Evolutionary conservation across 306 rosid genomes (phyloP).

Genomic region (Castanea crenata): DNA sequence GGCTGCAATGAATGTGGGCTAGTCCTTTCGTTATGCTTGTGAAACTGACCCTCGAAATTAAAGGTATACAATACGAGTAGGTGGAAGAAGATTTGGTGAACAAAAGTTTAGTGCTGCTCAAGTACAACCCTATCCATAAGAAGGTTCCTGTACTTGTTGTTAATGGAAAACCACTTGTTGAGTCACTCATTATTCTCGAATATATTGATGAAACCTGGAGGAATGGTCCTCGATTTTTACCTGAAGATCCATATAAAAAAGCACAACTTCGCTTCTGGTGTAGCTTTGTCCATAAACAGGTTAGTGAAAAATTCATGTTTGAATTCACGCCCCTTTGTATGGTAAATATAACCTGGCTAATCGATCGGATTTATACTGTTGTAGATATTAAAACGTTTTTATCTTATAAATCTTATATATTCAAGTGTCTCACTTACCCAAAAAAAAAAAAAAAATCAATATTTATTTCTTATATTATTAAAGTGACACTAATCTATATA

Average conservation of each 20-base stretch:
- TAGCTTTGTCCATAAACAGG: conserved; percentile 7
- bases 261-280: conserved; percentile 41
- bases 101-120: conserved; percentile 34
- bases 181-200: conserved; percentile 25
- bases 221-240: conserved; percentile 27
- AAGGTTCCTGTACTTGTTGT: conserved; percentile 40
- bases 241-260: conserved; percentile 27
- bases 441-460: no score
- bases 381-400: no score
- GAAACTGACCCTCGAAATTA: conserved; percentile 30
- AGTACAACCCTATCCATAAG: conserved; percentile 40
- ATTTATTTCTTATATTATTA: no score
- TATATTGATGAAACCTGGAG: conserved; percentile 42
- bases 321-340: no score
- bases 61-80: conserved; percentile 36
- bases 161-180: conserved; percentile 29
- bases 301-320: not conserved
- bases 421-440: no score
- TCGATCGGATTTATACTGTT: no score
- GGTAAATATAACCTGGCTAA: no score
- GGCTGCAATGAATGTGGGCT: conserved; percentile 29
- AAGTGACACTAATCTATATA: no score
- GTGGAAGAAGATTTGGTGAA: conserved; percentile 35
- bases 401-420: no score
- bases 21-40: conserved; percentile 38